phyloP scores from a whole-genome alignment of 2,329 filamentous ascomycete genomes.

The Huntiella savannae region DNA sequence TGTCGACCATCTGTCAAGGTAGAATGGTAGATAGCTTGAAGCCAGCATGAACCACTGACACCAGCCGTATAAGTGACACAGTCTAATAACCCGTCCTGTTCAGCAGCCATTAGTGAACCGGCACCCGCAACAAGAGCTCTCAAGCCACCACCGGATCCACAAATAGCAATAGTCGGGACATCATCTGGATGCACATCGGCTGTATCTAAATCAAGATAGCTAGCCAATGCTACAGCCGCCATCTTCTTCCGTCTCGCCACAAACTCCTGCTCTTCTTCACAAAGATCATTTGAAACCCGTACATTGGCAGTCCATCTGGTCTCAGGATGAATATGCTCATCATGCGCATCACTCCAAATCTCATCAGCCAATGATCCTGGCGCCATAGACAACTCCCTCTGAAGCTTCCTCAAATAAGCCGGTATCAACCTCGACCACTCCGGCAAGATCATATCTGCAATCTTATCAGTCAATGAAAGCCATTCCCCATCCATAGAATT shows the following conservation, averaged over 20 bases:
- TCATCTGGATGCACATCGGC: slow-evolving; percentile 79
- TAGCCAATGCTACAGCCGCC: slow-evolving; percentile 55
- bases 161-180: slow-evolving; percentile 82
- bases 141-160: slow-evolving; percentile 80
- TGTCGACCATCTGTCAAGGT: slow-evolving; percentile 42
- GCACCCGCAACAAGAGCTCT: slow-evolving; percentile 75
- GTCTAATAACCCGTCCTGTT: slow-evolving; percentile 78
- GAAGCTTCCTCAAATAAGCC: slow-evolving; percentile 60
- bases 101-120: slow-evolving; percentile 66
- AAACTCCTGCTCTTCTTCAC: slow-evolving; percentile 65
- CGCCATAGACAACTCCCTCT: slow-evolving; percentile 70
- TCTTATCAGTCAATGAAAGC: slow-evolving; percentile 31
- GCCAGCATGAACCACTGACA: slow-evolving; percentile 91
- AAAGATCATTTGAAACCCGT: slow-evolving; percentile 62
- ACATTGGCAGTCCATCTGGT: slow-evolving; percentile 67
- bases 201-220: slow-evolving; percentile 62
- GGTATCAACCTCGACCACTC: slow-evolving; percentile 67
- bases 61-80: slow-evolving; percentile 90
- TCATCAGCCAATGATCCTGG: slow-evolving; percentile 79
- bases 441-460: slow-evolving; percentile 58
- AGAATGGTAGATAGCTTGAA: slow-evolving; percentile 74
- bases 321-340: slow-evolving; percentile 69
- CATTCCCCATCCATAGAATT: slow-evolving; percentile 35
- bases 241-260: slow-evolving; percentile 47
- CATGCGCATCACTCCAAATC: slow-evolving; percentile 81